Evolutionary conservation across 495 filamentous ascomycete species (phyloP).

Genomic region (Penicillium coffeae): DNA sequence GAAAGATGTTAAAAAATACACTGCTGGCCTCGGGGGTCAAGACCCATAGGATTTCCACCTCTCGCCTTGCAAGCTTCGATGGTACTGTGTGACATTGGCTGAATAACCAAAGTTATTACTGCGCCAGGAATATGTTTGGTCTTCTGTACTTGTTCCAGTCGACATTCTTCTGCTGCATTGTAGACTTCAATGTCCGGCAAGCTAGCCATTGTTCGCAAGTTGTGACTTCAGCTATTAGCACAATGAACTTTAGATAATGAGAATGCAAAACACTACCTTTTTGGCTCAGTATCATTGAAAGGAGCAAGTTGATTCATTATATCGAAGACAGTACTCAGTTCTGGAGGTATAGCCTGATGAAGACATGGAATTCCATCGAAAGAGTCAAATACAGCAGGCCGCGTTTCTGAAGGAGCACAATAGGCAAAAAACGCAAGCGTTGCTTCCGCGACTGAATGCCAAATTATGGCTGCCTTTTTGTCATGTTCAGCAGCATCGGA

Average conservation of each 20-base stretch:
- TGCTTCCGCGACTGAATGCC: slow-evolving; percentile 1
- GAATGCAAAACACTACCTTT: slow-evolving; percentile 1
- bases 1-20: no score
- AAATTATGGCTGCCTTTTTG: slow-evolving; percentile 16
- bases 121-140: slow-evolving; percentile 6
- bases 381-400: background rate
- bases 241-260: background rate
- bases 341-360: background rate
- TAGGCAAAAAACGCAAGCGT: slow-evolving; percentile 1
- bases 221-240: slow-evolving; percentile 6
- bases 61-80: background rate
- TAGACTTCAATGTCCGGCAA: slow-evolving; percentile 12
- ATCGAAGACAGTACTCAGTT: slow-evolving; percentile 1
- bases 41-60: slow-evolving; percentile 6
- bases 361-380: background rate
- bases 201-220: slow-evolving; percentile 17
- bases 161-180: slow-evolving; percentile 9
- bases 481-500: slow-evolving; percentile 14
- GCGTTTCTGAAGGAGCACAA: background rate
- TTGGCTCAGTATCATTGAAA: slow-evolving; percentile 1
- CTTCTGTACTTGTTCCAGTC: slow-evolving; percentile 7
- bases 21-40: slow-evolving; percentile 5
- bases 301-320: slow-evolving; percentile 2
- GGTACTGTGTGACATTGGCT: slow-evolving; percentile 10
- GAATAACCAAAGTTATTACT: slow-evolving; percentile 8